Percentiles rank a stretch among this genome's conserved stretches.
phyloP scores from a whole-genome alignment of 129 eudicot genomes.

The Flaveria brownii region DNA sequence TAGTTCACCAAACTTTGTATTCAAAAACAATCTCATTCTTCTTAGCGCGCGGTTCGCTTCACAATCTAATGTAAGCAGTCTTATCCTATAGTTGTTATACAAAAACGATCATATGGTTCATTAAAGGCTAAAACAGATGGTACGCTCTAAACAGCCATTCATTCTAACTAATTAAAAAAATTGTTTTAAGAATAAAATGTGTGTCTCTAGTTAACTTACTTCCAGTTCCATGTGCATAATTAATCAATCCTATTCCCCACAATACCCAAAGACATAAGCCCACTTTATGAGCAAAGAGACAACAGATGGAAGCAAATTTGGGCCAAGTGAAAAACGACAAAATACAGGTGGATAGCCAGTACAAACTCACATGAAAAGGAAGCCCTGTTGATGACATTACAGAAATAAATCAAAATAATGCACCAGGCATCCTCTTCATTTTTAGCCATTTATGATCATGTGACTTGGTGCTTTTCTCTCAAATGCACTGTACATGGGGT shows the following conservation, averaged over 20 bases:
- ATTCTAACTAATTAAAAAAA: background rate
- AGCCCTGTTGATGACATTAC: constrained; percentile 65
- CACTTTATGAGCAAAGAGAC: constrained; percentile 50
- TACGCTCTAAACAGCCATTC: background rate
- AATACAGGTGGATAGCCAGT: constrained; percentile 68
- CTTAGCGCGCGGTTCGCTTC: no score
- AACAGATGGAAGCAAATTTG: constrained; percentile 37
- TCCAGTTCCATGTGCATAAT: constrained; percentile 36
- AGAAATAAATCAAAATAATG: constrained; percentile 46
- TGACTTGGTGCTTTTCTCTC: constrained; percentile 53
- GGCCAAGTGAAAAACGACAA: constrained; percentile 49
- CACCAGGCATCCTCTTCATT: constrained; percentile 39
- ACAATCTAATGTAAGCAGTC: no score
- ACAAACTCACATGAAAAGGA: constrained; percentile 67
- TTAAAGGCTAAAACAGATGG: background rate
- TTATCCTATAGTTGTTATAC: background rate
- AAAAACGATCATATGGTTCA: background rate
- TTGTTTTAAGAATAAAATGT: constrained; percentile 9
- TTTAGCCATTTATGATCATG: constrained; percentile 59
- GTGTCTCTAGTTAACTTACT: constrained; percentile 11
- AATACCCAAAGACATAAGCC: constrained; percentile 44
- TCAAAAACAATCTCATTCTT: no score
- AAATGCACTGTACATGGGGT: constrained; percentile 46
- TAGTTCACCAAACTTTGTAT: no score
- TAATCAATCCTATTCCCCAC: constrained; percentile 40